Evolutionary conservation across 805 yeast genomes (phyloP).

Genomic region (Brettanomyces anomalus): DNA sequence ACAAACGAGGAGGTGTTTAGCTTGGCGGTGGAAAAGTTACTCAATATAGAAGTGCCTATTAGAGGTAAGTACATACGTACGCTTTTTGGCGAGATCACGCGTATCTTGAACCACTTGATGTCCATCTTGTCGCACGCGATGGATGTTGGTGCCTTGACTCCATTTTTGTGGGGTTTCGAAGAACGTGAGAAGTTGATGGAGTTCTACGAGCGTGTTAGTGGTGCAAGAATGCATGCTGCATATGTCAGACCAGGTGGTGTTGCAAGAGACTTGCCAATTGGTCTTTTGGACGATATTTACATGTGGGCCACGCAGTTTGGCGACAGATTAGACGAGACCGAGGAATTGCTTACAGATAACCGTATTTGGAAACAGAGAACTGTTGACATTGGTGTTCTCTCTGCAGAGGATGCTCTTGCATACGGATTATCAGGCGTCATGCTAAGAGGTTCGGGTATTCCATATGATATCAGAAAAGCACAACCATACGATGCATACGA

Average conservation of each 20-base stretch:
- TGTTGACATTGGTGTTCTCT: constrained; percentile 65
- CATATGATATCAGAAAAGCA: constrained; percentile 76
- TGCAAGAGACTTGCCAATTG: constrained; percentile 78
- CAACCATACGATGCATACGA: constrained; percentile 90
- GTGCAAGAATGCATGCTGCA: constrained; percentile 84
- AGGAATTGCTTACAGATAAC: constrained; percentile 81
- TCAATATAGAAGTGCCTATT: constrained; percentile 76
- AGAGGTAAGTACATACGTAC: constrained; percentile 83
- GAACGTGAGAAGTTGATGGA: constrained; percentile 92
- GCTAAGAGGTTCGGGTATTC: constrained; percentile 87
- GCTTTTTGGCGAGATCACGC: constrained; percentile 78
- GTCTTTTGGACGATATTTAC: constrained; percentile 80
- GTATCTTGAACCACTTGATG: constrained; percentile 79
- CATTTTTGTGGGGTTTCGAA: constrained; percentile 90
- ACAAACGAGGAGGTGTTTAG: constrained; percentile 82
- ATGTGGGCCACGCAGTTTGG: constrained; percentile 97
- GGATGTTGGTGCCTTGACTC: constrained; percentile 93
- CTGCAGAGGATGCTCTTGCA: constrained; percentile 82
- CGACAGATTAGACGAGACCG: constrained; percentile 84
- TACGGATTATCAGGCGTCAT: constrained; percentile 78
- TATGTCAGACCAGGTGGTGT: constrained; percentile 92
- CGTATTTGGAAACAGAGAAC: constrained; percentile 91
- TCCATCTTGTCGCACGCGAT: constrained; percentile 79
- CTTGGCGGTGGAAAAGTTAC: constrained; percentile 74
- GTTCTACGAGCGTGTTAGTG: constrained; percentile 83